phyloP scores from a whole-genome alignment of 306 rosid genomes.

The Luffa acutangula region DNA sequence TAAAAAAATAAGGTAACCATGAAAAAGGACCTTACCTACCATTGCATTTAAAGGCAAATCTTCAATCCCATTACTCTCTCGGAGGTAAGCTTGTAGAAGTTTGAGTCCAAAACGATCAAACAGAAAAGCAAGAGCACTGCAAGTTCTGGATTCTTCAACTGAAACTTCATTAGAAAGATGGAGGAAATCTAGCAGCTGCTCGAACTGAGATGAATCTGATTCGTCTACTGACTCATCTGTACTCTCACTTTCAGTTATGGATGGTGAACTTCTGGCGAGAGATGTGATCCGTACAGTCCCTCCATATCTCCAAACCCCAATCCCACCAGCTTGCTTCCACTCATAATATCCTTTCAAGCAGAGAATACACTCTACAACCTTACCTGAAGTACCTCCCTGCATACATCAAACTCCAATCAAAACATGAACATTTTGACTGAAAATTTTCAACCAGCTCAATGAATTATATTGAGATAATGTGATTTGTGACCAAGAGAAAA shows the following conservation, averaged over 20 bases:
- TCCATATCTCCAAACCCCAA: constrained; percentile 98
- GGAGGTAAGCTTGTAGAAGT: constrained; percentile 73
- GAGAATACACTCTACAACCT: constrained; percentile 94
- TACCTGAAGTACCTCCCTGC: constrained; percentile 83
- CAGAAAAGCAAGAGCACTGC: constrained; percentile 59
- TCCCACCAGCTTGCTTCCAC: constrained; percentile 86
- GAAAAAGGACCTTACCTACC: constrained; percentile 75
- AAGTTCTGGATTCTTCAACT: constrained; percentile 57
- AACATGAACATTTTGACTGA: background rate
- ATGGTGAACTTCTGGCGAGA: constrained; percentile 48
- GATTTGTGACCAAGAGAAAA: background rate
- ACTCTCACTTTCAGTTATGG: constrained; percentile 47
- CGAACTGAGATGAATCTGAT: constrained; percentile 64
- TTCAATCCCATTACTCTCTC: constrained; percentile 45
- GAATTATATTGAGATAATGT: background rate
- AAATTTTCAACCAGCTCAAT: background rate
- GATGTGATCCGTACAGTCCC: constrained; percentile 87
- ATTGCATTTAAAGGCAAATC: constrained; percentile 79
- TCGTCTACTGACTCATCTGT: constrained; percentile 68
- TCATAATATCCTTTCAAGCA: constrained; percentile 90
- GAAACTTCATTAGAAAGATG: constrained; percentile 57
- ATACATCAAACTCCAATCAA: background rate
- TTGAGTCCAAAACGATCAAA: constrained; percentile 80
- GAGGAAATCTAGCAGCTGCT: constrained; percentile 69
- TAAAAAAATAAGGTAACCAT: background rate